phyloP scores from a whole-genome alignment of 208 protist genomes.

The Phytomonas sp. region DNA sequence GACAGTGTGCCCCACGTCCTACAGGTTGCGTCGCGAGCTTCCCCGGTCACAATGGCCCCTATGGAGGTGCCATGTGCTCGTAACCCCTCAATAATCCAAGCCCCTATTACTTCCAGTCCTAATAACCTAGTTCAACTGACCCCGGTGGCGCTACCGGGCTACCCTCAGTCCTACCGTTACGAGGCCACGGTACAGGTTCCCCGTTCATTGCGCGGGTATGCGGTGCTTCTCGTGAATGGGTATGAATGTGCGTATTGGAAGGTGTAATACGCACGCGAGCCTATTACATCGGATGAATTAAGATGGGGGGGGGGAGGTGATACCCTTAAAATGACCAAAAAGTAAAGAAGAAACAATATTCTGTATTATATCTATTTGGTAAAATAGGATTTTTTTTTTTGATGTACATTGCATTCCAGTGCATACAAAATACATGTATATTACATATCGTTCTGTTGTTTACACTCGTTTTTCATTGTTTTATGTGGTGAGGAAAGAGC shows the following conservation, averaged over 20 bases:
- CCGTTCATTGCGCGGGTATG: slow-evolving; percentile 20
- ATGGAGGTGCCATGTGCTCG: background rate
- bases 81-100: background rate
- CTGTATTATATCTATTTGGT: background rate
- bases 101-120: background rate
- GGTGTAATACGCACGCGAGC: slow-evolving; percentile 10
- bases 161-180: slow-evolving; percentile 11
- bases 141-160: background rate
- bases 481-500: background rate
- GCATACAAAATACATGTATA: slow-evolving; percentile 2
- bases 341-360: background rate
- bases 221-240: slow-evolving; percentile 39
- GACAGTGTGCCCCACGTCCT: background rate
- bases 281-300: background rate
- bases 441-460: background rate
- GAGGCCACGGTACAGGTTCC: slow-evolving; percentile 21
- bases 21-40: background rate
- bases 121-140: background rate
- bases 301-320: background rate
- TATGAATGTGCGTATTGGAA: slow-evolving; percentile 39
- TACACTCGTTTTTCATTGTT: background rate
- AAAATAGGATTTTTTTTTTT: slow-evolving; percentile 6
- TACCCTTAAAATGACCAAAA: background rate
- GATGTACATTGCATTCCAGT: slow-evolving; percentile 1
- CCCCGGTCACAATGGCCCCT: background rate